Evolutionary conservation across 31 red algal genomes (phyloP), one percentile per base, ranked within the genome.

Genomic region (Odonthalia washingtoniensis): DNA sequence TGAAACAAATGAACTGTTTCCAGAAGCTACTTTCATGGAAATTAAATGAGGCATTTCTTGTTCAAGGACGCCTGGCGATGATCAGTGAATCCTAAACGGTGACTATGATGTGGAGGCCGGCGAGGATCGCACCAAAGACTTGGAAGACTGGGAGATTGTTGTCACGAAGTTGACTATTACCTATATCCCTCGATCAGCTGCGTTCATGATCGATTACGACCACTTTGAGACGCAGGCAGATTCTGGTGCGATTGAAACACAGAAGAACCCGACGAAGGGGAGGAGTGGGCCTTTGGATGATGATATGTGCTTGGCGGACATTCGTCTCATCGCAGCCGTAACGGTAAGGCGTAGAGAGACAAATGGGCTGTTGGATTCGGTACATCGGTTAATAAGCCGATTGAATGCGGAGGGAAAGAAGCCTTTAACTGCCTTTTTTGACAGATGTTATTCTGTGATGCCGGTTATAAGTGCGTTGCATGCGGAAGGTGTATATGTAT

Each of bases 11-110:
- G 52, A 61, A 17, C 52, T 61, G 14, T 24, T 61, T 14, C 52
- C 52, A 24, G 52, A 61, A 61, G 52, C 52, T 61, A 61, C 52
- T 61, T 61, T 61, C 52, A 61, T 61, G 52, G 52, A 14, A 61
- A 61, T 61, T 14, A 61, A 61, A 24, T 17, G 52, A 61, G 52
- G 52, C 14, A 14, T 61, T 61, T 61, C 52, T 24, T 61, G 52
- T 61, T 61, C 52, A 61, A 24, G 52, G 52, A 61, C 52, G 14
- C n/a, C n/a, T n/a, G n/a, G n/a, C n/a, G n/a, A n/a, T n/a, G n/a
- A 61, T 24, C 52, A 61, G 24, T 24, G 52, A 17, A 61, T 61
- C 52, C 24, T 61, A 24, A 61, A 61, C 52, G 24, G 52, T 61
- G 52, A 61, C 52, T 61, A 61, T 24, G 52, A 17, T 61, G 16